These are phyloP conservation scores for Solanum sitiens DNA, from an alignment of 257 asterid genomes.

Conservation along the genomic window DNA sequence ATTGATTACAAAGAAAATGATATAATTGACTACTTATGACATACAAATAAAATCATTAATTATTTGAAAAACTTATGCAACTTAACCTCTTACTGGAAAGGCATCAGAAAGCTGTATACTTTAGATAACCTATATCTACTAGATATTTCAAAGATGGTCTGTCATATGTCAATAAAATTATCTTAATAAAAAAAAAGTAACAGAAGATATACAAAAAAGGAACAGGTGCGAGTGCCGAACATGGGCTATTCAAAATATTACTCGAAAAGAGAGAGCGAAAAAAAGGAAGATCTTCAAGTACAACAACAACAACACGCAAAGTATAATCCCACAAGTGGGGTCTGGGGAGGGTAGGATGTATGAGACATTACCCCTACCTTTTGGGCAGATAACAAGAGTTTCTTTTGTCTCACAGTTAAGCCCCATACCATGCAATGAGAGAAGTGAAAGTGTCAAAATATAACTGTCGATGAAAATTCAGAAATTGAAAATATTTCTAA, in stretches of 20 bases:
- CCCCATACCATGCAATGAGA: not conserved
- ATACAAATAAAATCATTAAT: not conserved
- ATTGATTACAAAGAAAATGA: not conserved
- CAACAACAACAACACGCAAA: not conserved
- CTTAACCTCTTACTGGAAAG: not conserved
- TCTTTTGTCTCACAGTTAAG: not conserved
- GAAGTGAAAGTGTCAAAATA: not conserved
- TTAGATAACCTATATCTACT: not conserved
- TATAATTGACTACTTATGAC: not conserved
- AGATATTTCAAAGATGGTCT: not conserved
- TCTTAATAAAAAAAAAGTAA: not conserved
- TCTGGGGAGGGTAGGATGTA: not conserved
- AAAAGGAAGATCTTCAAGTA: not conserved
- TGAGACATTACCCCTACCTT: not conserved
- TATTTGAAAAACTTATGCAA: not conserved
- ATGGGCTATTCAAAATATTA: not conserved
- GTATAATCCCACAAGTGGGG: not conserved
- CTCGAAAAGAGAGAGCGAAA: not conserved
- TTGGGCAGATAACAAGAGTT: not conserved
- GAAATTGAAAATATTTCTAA: conserved; percentile 9
- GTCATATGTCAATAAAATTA: no score
- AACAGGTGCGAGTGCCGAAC: not conserved
- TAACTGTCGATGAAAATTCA: not conserved
- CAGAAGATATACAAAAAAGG: not conserved
- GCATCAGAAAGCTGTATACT: not conserved